Evolutionary conservation across 2,329 filamentous ascomycete species (phyloP).

Genomic region (Diaporthe sp.): DNA sequence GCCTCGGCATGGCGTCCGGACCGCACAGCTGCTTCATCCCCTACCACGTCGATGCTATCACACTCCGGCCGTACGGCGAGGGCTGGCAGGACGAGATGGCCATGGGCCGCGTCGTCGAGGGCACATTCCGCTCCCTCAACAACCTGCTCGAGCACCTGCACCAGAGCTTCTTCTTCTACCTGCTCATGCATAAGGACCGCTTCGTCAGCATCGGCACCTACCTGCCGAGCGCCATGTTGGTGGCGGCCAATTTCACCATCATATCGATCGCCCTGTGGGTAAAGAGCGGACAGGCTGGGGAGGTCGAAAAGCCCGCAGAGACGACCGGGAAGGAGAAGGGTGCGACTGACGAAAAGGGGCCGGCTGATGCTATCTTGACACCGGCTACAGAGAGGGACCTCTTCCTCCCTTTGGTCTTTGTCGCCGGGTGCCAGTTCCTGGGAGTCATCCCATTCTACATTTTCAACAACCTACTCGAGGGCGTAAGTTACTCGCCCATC

Average conservation of each 20-base stretch:
- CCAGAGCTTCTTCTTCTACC: constrained; percentile 99
- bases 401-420: constrained; percentile 79
- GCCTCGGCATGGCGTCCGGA: constrained; percentile 87
- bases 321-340: constrained; percentile 48
- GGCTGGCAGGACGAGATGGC: constrained; percentile 99
- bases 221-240: constrained; percentile 95
- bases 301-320: constrained; percentile 43
- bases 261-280: constrained; percentile 97
- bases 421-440: constrained; percentile 79
- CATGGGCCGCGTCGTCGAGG: constrained; percentile 89
- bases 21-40: constrained; percentile 97
- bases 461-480: constrained; percentile 81
- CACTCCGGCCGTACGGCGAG: constrained; percentile 87
- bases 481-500: too few species aligned
- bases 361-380: constrained; percentile 38
- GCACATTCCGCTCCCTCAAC: constrained; percentile 92
- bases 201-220: constrained; percentile 99
- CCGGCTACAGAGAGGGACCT: constrained; percentile 71
- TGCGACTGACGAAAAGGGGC: constrained; percentile 49
- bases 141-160: constrained; percentile 97
- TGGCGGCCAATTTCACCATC: constrained; percentile 95
- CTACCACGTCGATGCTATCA: constrained; percentile 97
- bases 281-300: constrained; percentile 73
- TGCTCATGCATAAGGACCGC: constrained; percentile 89
- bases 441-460: constrained; percentile 85